A percentile compares a stretch with the other conserved stretches of the same genome.
Conservation (phyloP, 2,329 filamentous ascomycete species). For the Calonectria pauciramosa region DNA sequence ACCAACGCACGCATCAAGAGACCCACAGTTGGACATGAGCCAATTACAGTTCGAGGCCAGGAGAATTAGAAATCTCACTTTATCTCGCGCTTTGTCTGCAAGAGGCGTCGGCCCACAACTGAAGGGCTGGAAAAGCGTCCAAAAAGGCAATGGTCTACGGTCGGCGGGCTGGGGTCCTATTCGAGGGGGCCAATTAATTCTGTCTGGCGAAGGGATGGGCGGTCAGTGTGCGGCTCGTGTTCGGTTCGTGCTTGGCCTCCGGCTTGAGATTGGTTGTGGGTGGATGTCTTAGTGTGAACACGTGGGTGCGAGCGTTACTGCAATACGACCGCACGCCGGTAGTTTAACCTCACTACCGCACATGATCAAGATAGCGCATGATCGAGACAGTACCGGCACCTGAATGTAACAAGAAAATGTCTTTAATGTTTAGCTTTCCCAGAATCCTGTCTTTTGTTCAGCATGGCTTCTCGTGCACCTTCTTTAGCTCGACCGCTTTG, state of each 20-base stretch:
- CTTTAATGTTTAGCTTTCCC: neutral
- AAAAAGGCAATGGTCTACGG: neutral
- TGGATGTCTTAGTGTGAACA: constrained; percentile 33
- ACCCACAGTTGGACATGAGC: neutral
- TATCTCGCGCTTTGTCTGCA: neutral
- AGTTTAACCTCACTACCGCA: constrained; percentile 18
- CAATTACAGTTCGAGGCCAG: neutral
- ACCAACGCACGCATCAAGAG: neutral
- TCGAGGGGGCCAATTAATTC: neutral
- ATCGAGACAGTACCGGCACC: constrained; percentile 21
- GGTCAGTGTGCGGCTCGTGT: neutral
- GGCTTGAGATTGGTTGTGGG: constrained; percentile 33
- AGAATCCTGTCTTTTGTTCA: neutral
- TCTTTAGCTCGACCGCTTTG: neutral
- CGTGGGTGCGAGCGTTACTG: constrained; percentile 33
- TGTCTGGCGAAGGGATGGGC: neutral
- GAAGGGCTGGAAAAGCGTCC: neutral
- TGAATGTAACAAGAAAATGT: constrained; percentile 12
- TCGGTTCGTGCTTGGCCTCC: constrained; percentile 33
- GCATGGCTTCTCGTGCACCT: neutral
- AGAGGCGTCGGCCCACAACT: neutral
- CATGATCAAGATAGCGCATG: constrained; percentile 35
- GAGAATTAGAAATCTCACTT: neutral
- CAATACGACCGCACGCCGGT: constrained; percentile 35
- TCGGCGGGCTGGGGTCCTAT: neutral